phyloP scores from a whole-genome alignment of 75 land plant species.

The Cupressus sempervirens region DNA sequence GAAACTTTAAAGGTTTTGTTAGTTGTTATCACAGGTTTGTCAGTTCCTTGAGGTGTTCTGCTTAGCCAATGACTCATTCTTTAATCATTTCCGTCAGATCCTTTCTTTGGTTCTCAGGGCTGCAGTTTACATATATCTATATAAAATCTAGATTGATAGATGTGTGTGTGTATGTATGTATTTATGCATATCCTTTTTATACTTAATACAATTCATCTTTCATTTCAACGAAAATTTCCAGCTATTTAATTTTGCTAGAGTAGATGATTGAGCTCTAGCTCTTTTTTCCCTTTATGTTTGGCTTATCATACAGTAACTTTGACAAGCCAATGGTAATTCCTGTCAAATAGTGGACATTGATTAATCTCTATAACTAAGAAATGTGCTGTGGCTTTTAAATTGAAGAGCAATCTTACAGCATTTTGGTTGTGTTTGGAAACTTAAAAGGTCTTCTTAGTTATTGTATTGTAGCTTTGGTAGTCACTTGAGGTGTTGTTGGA shows the following conservation, averaged over 20 bases:
- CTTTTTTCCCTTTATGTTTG: too few species aligned
- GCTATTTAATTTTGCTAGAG: background rate
- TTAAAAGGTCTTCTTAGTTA: too few species aligned
- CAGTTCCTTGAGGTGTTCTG: background rate
- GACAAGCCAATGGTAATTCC: too few species aligned
- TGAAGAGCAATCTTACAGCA: background rate
- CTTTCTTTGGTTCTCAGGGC: too few species aligned
- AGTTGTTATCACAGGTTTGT: background rate
- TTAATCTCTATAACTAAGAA: background rate
- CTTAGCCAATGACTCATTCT: background rate
- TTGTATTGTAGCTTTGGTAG: too few species aligned
- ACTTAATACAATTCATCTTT: background rate
- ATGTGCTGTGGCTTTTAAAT: background rate
- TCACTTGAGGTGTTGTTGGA: too few species aligned
- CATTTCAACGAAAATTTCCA: background rate
- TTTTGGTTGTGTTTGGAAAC: too few species aligned
- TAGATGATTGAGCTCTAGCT: background rate
- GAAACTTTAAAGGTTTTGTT: too few species aligned
- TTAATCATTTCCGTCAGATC: background rate
- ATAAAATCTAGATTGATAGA: too few species aligned
- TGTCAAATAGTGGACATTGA: background rate
- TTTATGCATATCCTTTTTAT: background rate
- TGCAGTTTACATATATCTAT: too few species aligned
- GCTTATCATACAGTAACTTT: too few species aligned
- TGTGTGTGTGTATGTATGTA: too few species aligned